These are phyloP conservation scores for Aristolochia californica DNA, from an alignment of 164 flowering plant species.

Conservation along the genomic window DNA sequence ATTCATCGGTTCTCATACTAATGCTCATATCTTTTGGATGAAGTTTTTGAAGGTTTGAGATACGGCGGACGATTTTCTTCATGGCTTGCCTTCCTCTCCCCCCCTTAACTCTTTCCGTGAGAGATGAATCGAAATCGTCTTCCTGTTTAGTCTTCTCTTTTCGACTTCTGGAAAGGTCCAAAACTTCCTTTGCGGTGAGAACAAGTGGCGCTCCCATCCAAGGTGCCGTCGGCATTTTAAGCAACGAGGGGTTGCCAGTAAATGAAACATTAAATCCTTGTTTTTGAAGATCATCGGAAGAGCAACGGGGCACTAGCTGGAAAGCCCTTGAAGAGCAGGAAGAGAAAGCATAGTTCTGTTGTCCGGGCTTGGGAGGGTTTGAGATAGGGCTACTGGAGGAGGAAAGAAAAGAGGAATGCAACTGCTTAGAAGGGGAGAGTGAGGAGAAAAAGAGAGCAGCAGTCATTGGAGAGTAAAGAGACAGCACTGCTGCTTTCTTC, in stretches of 20 bases:
- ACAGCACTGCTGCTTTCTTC: too few relatives aligned
- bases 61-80: constrained; percentile 34
- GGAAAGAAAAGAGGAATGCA: too few relatives aligned
- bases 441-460: too few relatives aligned
- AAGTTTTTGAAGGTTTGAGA: constrained; percentile 33
- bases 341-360: too few relatives aligned
- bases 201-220: constrained; percentile 68
- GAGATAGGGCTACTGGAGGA: too few relatives aligned
- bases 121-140: constrained; percentile 11
- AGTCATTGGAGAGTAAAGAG: too few relatives aligned
- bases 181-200: constrained; percentile 38
- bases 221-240: constrained; percentile 73
- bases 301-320: background rate
- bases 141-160: constrained; percentile 5
- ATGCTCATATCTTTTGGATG: constrained; percentile 1
- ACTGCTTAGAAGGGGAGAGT: too few relatives aligned
- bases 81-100: constrained; percentile 55
- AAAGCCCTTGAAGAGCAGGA: too few relatives aligned
- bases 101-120: constrained; percentile 43
- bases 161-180: constrained; percentile 27
- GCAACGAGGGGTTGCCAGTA: background rate
- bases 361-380: too few relatives aligned
- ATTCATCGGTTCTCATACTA: background rate
- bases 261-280: background rate
- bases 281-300: background rate